A percentile compares a stretch with the other conserved stretches of the same genome.
These are phyloP conservation scores for Phytopythium helicoides DNA, from an alignment of 352 stramenopile genomes.

Conservation along the genomic window DNA sequence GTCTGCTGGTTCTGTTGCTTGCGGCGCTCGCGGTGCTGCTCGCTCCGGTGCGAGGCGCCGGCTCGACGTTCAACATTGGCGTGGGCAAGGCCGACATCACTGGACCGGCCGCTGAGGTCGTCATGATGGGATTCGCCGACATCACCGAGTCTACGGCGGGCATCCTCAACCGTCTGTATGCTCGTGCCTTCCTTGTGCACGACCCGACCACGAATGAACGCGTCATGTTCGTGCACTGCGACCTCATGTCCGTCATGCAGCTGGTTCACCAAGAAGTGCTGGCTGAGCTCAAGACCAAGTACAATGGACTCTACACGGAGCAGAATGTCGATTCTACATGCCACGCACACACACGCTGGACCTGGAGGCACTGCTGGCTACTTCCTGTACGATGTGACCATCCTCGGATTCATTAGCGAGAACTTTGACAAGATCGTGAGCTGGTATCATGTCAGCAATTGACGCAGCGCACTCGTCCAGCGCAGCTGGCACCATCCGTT, in stretches of 20 bases:
- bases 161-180: conserved; percentile 62
- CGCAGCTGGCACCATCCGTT: no score
- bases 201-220: conserved; percentile 29
- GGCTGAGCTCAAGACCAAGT: no score
- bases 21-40: no score
- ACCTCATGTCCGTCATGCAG: conserved; percentile 44
- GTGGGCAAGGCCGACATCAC: conserved; percentile 65
- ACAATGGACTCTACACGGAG: no score
- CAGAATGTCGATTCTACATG: no score
- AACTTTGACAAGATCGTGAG: no score
- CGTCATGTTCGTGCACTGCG: conserved; percentile 50
- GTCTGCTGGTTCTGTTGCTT: no score
- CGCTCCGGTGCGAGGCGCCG: no score
- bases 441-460: no score
- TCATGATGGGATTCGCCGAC: conserved; percentile 70
- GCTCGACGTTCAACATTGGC: conserved; percentile 43
- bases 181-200: conserved; percentile 61
- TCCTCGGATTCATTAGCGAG: conserved; percentile 37
- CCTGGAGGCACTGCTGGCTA: no score
- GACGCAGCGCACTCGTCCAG: no score
- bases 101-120: conserved; percentile 45
- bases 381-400: conserved; percentile 60
- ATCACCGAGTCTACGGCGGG: conserved; percentile 37
- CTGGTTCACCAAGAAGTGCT: conserved; percentile 56
- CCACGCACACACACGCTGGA: no score